Base-by-base conservation (phyloP, 495 filamentous ascomycete species). In the Tuber melanosporum region DNA sequence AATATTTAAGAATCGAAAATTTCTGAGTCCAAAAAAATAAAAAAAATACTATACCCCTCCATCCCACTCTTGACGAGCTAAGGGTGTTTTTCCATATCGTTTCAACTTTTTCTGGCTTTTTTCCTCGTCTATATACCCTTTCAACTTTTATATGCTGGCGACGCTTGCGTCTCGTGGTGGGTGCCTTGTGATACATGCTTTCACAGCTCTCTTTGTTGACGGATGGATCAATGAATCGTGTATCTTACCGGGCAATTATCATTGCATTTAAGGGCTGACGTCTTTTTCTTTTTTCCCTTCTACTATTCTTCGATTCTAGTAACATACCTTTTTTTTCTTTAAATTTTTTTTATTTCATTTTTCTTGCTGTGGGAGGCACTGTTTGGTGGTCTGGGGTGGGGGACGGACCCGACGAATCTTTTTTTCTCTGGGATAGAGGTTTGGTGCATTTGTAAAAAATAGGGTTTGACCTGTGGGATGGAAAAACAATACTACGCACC, bases 371-470 rank as follows among this genome's bases (percentile, higher is more conserved):
- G 57, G 57, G 26, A 2, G 57, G 36, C 32, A 66, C 26, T 66
- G n/a, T 36, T 66, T 66, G 57, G 26, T 32, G 32, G 32, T 32
- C 32, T 32, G 32, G 32, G 32, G 32, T 32, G 57, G 26, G 14
- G 3, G 1, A 3, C 3, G 26, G 26, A 66, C 26, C n/a, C 52
- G 2, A 66, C 26, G 14, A 66, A 36, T 66, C 10, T 66, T 66
- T 66, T 66, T 66, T 66, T 66, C 57, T 32, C 57, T 66, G 57
- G 57, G 57, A 66, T 66, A 66, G 57, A 66, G 57, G 57, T 66
- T 26, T 66, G 49, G 22, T 57, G 26, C 26, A 66, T 17, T 36
- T 66, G 26, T 66, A 66, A 66, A 62, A 66, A 66, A 66, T 66
- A 32, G 36, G 36, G 26, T 36, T 36, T 66, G 26, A 36, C 26